Evolutionary conservation across 2,329 filamentous ascomycete genomes (phyloP), one percentile per base, ranked within the genome.

Genomic region (Calonectria pseudoreteaudii): DNA sequence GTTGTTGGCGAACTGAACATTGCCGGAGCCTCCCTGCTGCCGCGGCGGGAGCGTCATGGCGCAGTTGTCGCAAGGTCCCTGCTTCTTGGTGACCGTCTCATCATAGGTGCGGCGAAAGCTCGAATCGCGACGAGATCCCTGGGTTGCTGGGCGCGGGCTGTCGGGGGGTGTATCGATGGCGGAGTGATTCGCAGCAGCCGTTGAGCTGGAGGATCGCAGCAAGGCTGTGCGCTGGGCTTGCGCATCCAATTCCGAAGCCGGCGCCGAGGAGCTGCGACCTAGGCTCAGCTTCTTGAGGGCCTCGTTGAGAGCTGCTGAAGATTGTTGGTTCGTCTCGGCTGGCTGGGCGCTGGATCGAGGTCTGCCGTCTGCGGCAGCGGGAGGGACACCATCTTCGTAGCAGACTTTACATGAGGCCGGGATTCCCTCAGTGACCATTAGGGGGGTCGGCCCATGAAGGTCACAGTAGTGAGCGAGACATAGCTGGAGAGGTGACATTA

Each of bases 401-500:
- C 92, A 94, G 78, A 88, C 86, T 71, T 86, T 86, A 80, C 92
- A 94, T 62, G 90, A 87, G 16, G 91, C 89, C 2, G 91, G 90
- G 18, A 93, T 84, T 64, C 91, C 91, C 82, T 94, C 91, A 44
- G 92, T 94, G 80, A 93, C 92, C 90, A 94, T 93, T 72, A 94
- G 84, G 65, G 92, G 92, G 60, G 92, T 93, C 64, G 92, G 92
- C 75, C 92, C 92, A 84, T 94, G 92, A 75, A 91, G 87, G 83
- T 94, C 92, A 87, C 92, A 94, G 82, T 93, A 93, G 83, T 93
- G 92, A 80, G 92, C 92, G 79, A 94, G 88, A 82, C 91, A 93
- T 81, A 93, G 86, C 92, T 93, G 89, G 72, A 91, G 72, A 74
- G 76, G 73, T 28, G 79, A 75, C 70, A 83, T 86, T 81, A 86